Conservation (phyloP, 164 flowering plant genomes). For the Macadamia tetraphylla region DNA sequence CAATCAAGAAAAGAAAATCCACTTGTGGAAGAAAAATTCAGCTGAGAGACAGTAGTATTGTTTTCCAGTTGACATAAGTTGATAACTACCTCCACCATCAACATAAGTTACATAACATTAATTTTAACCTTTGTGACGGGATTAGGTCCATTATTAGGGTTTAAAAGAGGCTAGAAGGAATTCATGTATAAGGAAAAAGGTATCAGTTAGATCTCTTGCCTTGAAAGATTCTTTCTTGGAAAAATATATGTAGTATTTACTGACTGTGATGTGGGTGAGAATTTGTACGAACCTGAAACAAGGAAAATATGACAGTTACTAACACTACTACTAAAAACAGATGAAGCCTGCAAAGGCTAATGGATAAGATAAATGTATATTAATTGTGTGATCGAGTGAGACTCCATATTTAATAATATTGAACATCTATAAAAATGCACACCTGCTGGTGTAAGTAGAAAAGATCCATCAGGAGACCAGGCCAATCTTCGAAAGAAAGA, state of each 20-base stretch:
- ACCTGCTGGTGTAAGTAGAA: conserved; percentile 96
- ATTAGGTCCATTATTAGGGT: not conserved
- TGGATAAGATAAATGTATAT: too few species aligned
- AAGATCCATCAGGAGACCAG: conserved; percentile 99
- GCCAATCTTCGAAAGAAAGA: conserved; percentile 96
- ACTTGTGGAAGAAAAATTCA: too few species aligned
- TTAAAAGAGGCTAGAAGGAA: not conserved
- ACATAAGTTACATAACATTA: not conserved
- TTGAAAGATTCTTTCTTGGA: conserved; percentile 7
- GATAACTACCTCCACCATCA: not conserved
- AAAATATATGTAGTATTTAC: too few species aligned
- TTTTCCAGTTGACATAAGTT: too few species aligned
- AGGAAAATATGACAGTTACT: too few species aligned
- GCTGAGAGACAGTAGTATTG: too few species aligned
- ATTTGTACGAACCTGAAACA: too few species aligned
- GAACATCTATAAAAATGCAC: conserved; percentile 8
- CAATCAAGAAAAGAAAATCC: too few species aligned
- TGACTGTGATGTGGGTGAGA: too few species aligned
- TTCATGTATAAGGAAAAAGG: not conserved
- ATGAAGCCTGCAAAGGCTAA: too few species aligned
- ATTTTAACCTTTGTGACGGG: not conserved
- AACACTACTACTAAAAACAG: too few species aligned
- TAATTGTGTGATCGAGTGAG: too few species aligned
- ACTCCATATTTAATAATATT: conserved; percentile 5
- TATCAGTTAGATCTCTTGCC: conserved; percentile 36